Conservation (phyloP, 352 stramenopile genomes). For the Globisporangium viniferum region DNA sequence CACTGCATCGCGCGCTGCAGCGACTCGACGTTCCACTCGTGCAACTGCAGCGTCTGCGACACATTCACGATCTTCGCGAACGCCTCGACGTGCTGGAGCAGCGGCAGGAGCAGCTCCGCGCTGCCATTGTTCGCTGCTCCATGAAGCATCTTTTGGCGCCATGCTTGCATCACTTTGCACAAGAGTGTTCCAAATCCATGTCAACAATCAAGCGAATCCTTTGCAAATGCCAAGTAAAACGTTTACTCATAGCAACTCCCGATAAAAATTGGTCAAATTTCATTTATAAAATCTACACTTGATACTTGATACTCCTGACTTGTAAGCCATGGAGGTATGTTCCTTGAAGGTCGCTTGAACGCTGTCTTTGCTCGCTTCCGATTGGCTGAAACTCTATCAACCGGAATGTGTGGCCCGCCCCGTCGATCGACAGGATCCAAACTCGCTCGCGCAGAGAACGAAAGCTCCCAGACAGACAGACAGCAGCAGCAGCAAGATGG, state of each 20-base stretch:
- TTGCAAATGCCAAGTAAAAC: background rate
- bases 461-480: constrained; percentile 7
- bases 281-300: background rate
- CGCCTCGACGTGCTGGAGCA: constrained; percentile 24
- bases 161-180: background rate
- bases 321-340: background rate
- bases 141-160: background rate
- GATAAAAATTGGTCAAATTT: background rate
- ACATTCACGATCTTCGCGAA: constrained; percentile 50
- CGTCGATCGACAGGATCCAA: background rate
- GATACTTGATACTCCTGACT: background rate
- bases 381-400: constrained; percentile 1
- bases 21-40: constrained; percentile 52
- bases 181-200: background rate
- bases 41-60: constrained; percentile 44
- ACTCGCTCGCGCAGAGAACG: background rate
- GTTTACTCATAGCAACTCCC: background rate
- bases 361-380: background rate
- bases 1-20: constrained; percentile 40
- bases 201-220: background rate
- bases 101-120: background rate
- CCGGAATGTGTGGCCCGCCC: constrained; percentile 5
- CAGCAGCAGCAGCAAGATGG: constrained; percentile 11
- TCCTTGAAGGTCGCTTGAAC: constrained; percentile 1
- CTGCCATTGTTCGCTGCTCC: background rate